Base-by-base conservation (phyloP, 768 basidiomycete genomes). In the Tulasnella sp. region DNA sequence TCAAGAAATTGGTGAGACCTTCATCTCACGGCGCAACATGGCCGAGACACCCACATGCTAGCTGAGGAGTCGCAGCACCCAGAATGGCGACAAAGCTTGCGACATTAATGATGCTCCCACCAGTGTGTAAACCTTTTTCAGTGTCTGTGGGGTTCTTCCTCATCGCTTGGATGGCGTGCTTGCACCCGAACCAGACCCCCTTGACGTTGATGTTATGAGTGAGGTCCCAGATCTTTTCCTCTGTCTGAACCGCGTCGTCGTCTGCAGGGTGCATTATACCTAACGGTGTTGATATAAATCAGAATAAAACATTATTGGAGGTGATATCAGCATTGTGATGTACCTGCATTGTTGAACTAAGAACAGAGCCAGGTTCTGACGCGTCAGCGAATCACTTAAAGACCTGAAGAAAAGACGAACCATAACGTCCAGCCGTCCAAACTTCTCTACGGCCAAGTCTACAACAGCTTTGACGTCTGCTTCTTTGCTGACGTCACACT, bases 111-210 rank as follows among this genome's bases (percentile, higher is more conserved):
- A 99, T 97, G 83, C 94, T 95, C 79, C 94, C 94, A 46, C 88
- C 88, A 16, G 88, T 86, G 83, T 89, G 92, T 18, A 99, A 89
- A 4, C 94, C 93, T 85, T 92, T 95, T 80, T 89, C 86, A 80
- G 89, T 89, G 79, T 98, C 96, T 71, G 90, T 90, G 16, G 94
- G 90, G 86, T 99, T 99, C 81, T 94, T 86, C 80, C 95, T 92
- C 97, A 99, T 99, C 48, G 98, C 98, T 75, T 92, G 88, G 84
- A 99, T 97, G 7, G 97, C 98, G 83, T 99, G 92, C 86, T 98
- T 99, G 89, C 94, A 97, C 42, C 98, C 98, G 92, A 93, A 99
- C 98, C 97, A 99, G 80, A 99, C 98, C 75, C 98, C 98, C 86
- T 99, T 99, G 84, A 97, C 90, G 85, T 99, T 99, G 87, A 98